Base-by-base conservation (phyloP, 306 rosid species). In the Lathyrus tuberosus region DNA sequence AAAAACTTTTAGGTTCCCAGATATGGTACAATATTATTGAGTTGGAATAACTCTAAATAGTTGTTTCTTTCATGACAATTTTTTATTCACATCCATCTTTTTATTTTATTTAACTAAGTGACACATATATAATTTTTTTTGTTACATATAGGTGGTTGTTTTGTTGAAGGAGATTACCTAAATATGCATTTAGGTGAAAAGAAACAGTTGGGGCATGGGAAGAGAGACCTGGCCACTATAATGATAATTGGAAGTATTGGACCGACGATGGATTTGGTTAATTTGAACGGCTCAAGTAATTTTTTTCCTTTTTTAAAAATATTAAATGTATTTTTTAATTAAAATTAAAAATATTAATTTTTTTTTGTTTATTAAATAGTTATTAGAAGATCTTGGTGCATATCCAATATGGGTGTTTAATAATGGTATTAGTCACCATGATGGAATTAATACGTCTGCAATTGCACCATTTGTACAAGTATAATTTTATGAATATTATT, bases 381-480 rank as follows among this genome's bases (percentile, higher is more conserved):
- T 90, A n/a, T 72, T 91, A 5, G 96, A 90, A 70, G 95, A 90
- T 63, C 84, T 90, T 49, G 90, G 83, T 65, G 67, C 95, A 52
- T 51, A 64, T 59, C 96, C 96, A 17, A 42, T 88, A 11, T 90
- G 96, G 96, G 95, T 88, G 10, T 84, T 87, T 77, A 90, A 88
- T 60, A 79, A 60, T 61, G 44, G 44, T 41, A 75, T 91, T 72
- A 81, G 95, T 77, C 90, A 77, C 75, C 69, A 76, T 11, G 97
- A 88, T 59, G 76, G 83, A 75, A 92, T 84, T 35, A 76, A 79
- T 58, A 73, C 91, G 1, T 63, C 91, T 30, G 67, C 12, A 9
- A 65, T 91, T 76, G 35, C 43, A 24, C 96, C 96, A 2, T 89
- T 87, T 82, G 89, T 91, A 42, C 85, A 86, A 84, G 97, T 86